phyloP scores from a whole-genome alignment of 306 rosid genomes.

The Argentina anserina region DNA sequence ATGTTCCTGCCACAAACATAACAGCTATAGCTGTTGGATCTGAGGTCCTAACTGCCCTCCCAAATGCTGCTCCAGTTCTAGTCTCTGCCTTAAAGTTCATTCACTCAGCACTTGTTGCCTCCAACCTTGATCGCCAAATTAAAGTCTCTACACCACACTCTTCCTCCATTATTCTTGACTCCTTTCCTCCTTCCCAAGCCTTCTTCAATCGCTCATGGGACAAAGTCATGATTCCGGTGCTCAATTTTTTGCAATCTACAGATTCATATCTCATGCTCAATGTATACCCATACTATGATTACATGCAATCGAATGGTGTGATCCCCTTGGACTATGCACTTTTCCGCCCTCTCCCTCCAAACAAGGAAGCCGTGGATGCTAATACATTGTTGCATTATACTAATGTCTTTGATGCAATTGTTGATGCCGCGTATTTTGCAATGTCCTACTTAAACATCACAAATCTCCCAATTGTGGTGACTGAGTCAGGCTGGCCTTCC shows the following conservation, averaged over 20 bases:
- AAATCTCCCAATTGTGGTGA: constrained; percentile 68
- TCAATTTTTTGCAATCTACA: constrained; percentile 74
- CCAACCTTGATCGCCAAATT: constrained; percentile 73
- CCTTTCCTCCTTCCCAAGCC: constrained; percentile 98
- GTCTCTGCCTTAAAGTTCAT: constrained; percentile 84
- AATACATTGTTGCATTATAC: constrained; percentile 91
- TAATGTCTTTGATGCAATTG: constrained; percentile 88
- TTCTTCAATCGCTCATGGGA: constrained; percentile 91
- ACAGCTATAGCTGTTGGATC: constrained; percentile 85
- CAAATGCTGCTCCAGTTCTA: constrained; percentile 83
- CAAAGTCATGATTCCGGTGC: constrained; percentile 79
- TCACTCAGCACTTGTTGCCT: constrained; percentile 86
- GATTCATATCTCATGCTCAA: constrained; percentile 84
- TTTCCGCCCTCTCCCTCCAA: constrained; percentile 92
- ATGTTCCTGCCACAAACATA: constrained; percentile 89
- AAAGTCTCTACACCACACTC: constrained; percentile 84
- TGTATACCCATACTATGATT: constrained; percentile 89
- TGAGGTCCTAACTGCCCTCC: constrained; percentile 72
- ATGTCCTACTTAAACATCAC: constrained; percentile 83
- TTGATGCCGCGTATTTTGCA: constrained; percentile 90
- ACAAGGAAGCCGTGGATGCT: constrained; percentile 89
- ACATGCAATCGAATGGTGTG: constrained; percentile 70
- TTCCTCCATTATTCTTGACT: constrained; percentile 79
- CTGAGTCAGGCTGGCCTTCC: constrained; percentile 96
- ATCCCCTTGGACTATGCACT: constrained; percentile 93